A percentile compares a stretch with the other conserved stretches of the same genome.
These are phyloP conservation scores for Umbellularia californica DNA, from an alignment of 164 flowering plant genomes.

Conservation along the genomic window DNA sequence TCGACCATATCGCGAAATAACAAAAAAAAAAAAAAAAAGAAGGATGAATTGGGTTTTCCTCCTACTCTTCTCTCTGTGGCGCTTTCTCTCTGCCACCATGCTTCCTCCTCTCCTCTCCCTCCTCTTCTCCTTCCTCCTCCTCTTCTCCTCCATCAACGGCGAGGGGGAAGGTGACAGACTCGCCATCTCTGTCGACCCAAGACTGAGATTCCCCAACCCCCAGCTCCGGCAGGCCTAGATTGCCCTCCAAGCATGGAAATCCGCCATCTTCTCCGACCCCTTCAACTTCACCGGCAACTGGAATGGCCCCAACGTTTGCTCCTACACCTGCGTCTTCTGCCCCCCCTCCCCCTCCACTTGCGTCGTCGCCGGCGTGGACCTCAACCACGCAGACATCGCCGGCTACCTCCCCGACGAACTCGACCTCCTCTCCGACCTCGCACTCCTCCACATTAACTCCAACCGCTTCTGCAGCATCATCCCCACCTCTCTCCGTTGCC, in stretches of 20 bases:
- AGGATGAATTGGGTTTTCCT: too few relatives aligned
- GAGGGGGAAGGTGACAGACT: not conserved
- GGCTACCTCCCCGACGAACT: conserved; percentile 71
- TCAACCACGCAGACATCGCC: conserved; percentile 78
- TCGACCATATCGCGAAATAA: too few relatives aligned
- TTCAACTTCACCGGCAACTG: conserved; percentile 59
- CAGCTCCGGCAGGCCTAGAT: conserved; percentile 57
- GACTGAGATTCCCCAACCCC: conserved; percentile 26
- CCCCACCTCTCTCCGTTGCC: conserved; percentile 34
- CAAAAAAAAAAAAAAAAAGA: too few relatives aligned
- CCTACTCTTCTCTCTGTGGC: not conserved
- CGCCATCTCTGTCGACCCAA: not conserved
- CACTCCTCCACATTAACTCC: conserved; percentile 77
- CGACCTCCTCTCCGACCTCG: conserved; percentile 63
- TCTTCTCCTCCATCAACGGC: not conserved
- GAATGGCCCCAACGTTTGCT: conserved; percentile 62
- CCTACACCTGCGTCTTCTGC: conserved; percentile 59
- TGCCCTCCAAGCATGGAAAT: conserved; percentile 71
- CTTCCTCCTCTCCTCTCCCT: conserved; percentile 1
- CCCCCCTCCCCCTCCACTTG: conserved; percentile 25
- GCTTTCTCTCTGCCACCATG: not conserved
- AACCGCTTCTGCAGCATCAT: conserved; percentile 77
- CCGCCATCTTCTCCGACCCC: conserved; percentile 66
- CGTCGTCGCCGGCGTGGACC: conserved; percentile 71
- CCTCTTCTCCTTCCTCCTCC: conserved; percentile 4